A percentile compares a stretch with the other conserved stretches of the same genome.
phyloP scores from a whole-genome alignment of 2,329 filamentous ascomycete species.

The Fusarium redolens region DNA sequence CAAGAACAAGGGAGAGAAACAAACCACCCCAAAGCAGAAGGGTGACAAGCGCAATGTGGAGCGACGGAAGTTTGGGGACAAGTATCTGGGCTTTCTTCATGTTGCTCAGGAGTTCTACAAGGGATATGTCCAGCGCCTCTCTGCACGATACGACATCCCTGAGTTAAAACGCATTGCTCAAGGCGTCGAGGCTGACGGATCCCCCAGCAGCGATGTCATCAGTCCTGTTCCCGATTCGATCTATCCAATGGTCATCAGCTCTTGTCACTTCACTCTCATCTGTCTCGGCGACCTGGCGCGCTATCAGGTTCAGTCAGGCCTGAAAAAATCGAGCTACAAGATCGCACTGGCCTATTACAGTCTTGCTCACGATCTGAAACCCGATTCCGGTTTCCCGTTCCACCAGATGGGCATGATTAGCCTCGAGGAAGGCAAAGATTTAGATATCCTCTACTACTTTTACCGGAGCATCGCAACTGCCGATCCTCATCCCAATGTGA shows the following conservation, averaged over 20 bases:
- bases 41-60: conserved; percentile 57
- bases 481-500: conserved; percentile 79
- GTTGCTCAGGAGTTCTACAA: conserved; percentile 90
- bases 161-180: conserved; percentile 59
- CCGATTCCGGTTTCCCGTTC: conserved; percentile 82
- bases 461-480: conserved; percentile 83
- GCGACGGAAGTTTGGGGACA: conserved; percentile 82
- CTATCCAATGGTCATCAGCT: conserved; percentile 71
- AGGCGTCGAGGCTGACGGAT: conserved; percentile 54
- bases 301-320: conserved; percentile 81
- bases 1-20: conserved; percentile 41
- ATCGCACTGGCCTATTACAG: conserved; percentile 86
- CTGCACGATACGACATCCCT: conserved; percentile 66
- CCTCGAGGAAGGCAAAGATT: conserved; percentile 79
- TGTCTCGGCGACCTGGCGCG: conserved; percentile 90
- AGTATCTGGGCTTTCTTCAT: conserved; percentile 87
- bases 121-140: conserved; percentile 82
- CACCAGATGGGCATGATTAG: conserved; percentile 93
- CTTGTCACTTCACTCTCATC: conserved; percentile 85
- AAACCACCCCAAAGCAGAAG: conserved; percentile 38
- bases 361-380: conserved; percentile 81
- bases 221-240: conserved; percentile 61
- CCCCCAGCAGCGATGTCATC: conserved; percentile 51
- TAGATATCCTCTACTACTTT: conserved; percentile 89
- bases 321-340: conserved; percentile 80